Conservation (phyloP, 1,284 basidiomycete genomes). For the Singerocomus inundabilis region DNA sequence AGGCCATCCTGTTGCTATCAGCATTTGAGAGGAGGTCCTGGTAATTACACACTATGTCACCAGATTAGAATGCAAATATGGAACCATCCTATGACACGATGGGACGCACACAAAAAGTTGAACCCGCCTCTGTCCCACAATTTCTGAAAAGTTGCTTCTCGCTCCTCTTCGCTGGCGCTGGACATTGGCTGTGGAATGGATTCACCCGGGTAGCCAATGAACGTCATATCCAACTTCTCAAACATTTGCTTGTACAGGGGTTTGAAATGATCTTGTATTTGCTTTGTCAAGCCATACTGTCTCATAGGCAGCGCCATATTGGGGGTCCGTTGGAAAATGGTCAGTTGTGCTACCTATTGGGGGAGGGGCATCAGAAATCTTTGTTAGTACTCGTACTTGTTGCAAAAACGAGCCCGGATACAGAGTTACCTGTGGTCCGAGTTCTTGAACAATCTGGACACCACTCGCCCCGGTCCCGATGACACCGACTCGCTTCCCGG, state of each 20-base stretch:
- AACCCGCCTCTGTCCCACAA: conserved; percentile 14
- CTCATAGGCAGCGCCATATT: conserved; percentile 17
- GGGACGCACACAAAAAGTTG: conserved; percentile 6
- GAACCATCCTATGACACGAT: too few species aligned
- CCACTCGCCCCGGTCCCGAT: conserved; percentile 19
- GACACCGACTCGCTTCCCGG: too few species aligned
- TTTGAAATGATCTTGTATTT: conserved; percentile 17
- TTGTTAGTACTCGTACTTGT: not conserved
- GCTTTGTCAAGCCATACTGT: conserved; percentile 4
- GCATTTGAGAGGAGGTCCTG: not conserved
- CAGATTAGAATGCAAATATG: not conserved
- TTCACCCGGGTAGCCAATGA: not conserved
- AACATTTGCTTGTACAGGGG: conserved; percentile 12
- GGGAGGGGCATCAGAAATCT: too few species aligned
- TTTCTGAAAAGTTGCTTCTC: conserved; percentile 10
- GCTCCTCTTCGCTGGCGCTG: conserved; percentile 10
- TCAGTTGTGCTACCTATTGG: conserved; percentile 12
- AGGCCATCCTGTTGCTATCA: conserved; percentile 2
- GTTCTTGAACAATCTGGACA: conserved; percentile 16
- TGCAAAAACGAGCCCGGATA: not conserved
- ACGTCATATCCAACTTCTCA: conserved; percentile 1
- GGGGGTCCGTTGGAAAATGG: conserved; percentile 22
- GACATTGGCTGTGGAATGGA: not conserved
- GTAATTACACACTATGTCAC: conserved; percentile 3
- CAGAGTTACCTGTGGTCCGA: conserved; percentile 13